Percentiles rank a stretch among this genome's conserved stretches.
Conservation (phyloP, 306 rosid species). For the Malus orientalis region DNA sequence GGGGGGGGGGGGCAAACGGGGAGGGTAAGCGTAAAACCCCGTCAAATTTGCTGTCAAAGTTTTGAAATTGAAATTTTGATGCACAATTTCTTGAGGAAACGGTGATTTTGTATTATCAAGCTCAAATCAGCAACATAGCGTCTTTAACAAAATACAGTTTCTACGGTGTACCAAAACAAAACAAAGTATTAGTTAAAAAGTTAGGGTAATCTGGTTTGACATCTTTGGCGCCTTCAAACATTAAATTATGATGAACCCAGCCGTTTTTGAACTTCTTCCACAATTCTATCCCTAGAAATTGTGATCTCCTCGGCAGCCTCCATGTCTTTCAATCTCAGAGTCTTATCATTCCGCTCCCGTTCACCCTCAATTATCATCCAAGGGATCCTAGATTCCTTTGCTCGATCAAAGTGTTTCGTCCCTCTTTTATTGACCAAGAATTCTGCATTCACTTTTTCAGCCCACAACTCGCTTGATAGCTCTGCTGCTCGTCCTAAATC, state of each 20-base stretch:
- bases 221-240: neutral
- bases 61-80: too few species aligned
- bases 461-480: constrained; percentile 74
- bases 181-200: neutral
- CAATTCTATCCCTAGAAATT: constrained; percentile 40
- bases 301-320: constrained; percentile 30
- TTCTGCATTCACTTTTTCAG: constrained; percentile 49
- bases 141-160: neutral
- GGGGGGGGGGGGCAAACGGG: too few species aligned
- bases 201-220: neutral
- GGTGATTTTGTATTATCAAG: neutral
- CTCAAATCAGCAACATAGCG: neutral
- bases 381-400: constrained; percentile 68
- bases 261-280: constrained; percentile 53
- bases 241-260: constrained; percentile 20
- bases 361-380: constrained; percentile 80
- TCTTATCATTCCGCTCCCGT: constrained; percentile 55
- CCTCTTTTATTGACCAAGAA: constrained; percentile 52
- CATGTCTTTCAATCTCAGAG: constrained; percentile 48
- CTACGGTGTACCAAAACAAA: neutral
- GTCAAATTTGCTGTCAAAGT: too few species aligned
- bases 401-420: constrained; percentile 66
- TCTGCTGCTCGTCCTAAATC: constrained; percentile 61
- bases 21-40: too few species aligned
- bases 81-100: too few species aligned